Evolutionary conservation across 2,329 filamentous ascomycete genomes (phyloP).

Genomic region (Penicillium sp.): DNA sequence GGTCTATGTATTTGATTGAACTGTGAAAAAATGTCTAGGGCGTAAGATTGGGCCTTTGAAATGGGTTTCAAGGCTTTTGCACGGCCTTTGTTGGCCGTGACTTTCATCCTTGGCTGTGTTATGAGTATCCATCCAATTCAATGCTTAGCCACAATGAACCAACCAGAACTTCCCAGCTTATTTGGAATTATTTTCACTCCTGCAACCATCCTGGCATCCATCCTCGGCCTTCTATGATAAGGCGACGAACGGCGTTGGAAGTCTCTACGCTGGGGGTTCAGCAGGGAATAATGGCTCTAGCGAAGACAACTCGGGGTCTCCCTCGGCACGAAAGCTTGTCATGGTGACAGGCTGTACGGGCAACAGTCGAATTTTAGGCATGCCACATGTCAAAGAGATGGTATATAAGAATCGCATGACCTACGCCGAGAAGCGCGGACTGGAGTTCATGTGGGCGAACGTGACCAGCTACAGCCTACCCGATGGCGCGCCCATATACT

Average conservation of each 20-base stretch:
- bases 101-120: not conserved
- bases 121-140: not conserved
- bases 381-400: conserved; percentile 15
- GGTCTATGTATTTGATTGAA: not conserved
- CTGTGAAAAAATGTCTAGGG: not conserved
- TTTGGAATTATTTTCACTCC: not conserved
- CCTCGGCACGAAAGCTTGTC: conserved; percentile 4
- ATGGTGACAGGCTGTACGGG: conserved; percentile 15
- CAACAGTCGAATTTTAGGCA: conserved; percentile 10
- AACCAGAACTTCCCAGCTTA: not conserved
- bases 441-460: conserved; percentile 11
- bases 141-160: not conserved
- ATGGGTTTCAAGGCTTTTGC: not conserved
- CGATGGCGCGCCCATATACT: conserved; percentile 8
- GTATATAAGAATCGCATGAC: conserved; percentile 14
- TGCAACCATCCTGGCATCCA: not conserved
- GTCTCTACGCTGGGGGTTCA: not conserved
- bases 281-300: not conserved
- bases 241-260: not conserved
- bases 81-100: not conserved
- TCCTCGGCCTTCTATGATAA: not conserved
- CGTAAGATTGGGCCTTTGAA: not conserved
- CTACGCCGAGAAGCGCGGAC: conserved; percentile 8
- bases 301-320: not conserved
- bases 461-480: conserved; percentile 13